phyloP scores from a whole-genome alignment of 2,329 filamentous ascomycete genomes.

The Aspergillaceae sp. region DNA sequence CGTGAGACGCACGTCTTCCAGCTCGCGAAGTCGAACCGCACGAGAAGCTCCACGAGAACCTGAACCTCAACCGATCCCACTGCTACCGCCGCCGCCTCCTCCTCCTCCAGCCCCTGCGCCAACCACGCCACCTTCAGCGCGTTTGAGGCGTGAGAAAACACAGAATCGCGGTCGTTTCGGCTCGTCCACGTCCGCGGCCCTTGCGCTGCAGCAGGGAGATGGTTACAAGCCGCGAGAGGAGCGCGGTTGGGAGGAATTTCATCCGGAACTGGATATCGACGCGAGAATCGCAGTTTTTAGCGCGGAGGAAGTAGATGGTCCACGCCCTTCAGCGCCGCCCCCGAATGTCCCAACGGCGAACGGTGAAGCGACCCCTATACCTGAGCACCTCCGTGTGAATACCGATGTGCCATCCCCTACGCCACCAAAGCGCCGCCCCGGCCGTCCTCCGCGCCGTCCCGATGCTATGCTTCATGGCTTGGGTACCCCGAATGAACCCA shows the following conservation, averaged over 20 bases:
- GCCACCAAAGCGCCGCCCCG: conserved; percentile 51
- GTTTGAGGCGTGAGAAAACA: conserved; percentile 35
- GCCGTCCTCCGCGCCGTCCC: conserved; percentile 55
- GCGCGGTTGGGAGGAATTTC: conserved; percentile 94
- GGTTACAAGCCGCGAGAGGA: conserved; percentile 97
- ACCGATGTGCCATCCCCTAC: conserved; percentile 29
- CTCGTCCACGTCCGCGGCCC: conserved; percentile 74
- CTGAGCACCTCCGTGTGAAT: conserved; percentile 35
- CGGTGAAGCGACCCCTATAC: conserved; percentile 27
- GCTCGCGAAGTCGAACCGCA: conserved; percentile 41
- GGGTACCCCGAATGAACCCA: conserved; percentile 50
- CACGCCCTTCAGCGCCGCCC: conserved; percentile 44
- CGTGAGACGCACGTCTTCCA: conserved; percentile 37
- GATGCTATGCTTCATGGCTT: conserved; percentile 54
- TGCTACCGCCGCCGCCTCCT: conserved; percentile 17
- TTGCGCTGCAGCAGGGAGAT: conserved; percentile 82
- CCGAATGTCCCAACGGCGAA: conserved; percentile 22
- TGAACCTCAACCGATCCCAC: conserved; percentile 3
- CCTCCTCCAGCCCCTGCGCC: conserved; percentile 24
- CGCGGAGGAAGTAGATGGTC: conserved; percentile 77
- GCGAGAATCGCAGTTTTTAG: conserved; percentile 67
- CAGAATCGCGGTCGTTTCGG: conserved; percentile 61
- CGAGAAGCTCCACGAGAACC: conserved; percentile 2
- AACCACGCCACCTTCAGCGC: conserved; percentile 31
- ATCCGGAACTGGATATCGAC: conserved; percentile 89